Conservation (phyloP, 192 early-diverging fungal species). For the Borealophlyctis nickersoniae region DNA sequence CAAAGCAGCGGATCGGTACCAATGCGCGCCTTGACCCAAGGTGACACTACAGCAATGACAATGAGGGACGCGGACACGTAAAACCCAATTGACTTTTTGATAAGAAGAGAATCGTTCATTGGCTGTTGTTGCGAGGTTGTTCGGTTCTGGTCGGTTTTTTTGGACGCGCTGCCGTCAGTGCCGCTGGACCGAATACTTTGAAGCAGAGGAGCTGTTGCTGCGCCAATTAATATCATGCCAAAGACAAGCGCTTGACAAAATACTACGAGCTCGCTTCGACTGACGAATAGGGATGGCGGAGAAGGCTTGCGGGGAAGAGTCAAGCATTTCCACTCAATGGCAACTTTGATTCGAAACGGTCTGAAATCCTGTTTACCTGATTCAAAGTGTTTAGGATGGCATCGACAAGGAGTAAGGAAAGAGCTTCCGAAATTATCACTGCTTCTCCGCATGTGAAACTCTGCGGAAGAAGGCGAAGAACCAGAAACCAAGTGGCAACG, state of each 20-base stretch:
- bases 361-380: conserved; percentile 30
- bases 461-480: conserved; percentile 42
- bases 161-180: too few relatives aligned
- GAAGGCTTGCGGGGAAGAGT: not conserved
- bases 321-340: not conserved
- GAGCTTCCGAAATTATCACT: conserved; percentile 54
- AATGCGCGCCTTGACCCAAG: conserved; percentile 47
- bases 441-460: conserved; percentile 71
- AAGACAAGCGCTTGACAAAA: conserved; percentile 63
- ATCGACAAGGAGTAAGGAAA: conserved; percentile 51
- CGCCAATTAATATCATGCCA: conserved; percentile 68
- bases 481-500: conserved; percentile 2
- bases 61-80: conserved; percentile 39
- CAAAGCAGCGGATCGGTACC: conserved; percentile 68
- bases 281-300: not conserved
- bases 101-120: too few relatives aligned
- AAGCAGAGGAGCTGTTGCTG: conserved; percentile 50
- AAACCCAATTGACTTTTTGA: too few relatives aligned
- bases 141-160: not conserved
- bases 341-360: conserved; percentile 17
- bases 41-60: conserved; percentile 52
- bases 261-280: conserved; percentile 36
- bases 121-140: too few relatives aligned
- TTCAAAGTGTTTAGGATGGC: conserved; percentile 37
- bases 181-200: conserved; percentile 34